Evolutionary conservation across 75 land plant species (phyloP).

Genomic region (Gnetum montanum): DNA sequence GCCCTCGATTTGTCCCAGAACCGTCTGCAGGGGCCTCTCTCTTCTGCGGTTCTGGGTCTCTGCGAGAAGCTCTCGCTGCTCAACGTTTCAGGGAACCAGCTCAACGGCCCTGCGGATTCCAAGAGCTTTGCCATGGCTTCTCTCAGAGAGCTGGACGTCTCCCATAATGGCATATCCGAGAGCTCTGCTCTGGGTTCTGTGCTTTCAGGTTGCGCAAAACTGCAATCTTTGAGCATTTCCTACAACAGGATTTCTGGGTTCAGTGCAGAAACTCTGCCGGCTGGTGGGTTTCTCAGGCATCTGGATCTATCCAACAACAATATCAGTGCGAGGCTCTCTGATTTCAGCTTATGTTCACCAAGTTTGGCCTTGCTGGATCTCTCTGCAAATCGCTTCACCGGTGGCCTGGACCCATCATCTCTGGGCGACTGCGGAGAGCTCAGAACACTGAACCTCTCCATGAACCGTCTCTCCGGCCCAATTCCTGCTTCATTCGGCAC

Average conservation of each 20-base stretch:
- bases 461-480: conserved; percentile 1
- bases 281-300: neutral
- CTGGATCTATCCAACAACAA: conserved; percentile 26
- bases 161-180: conserved; percentile 2
- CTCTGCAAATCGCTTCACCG: conserved; percentile 7
- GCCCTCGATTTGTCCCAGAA: conserved; percentile 7
- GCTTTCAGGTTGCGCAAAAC: neutral
- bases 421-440: conserved; percentile 11
- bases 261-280: neutral
- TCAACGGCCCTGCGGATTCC: neutral
- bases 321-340: conserved; percentile 14
- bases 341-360: conserved; percentile 1
- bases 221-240: conserved; percentile 4
- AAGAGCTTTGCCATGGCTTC: conserved; percentile 4
- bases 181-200: neutral
- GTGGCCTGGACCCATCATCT: conserved; percentile 11
- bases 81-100: neutral
- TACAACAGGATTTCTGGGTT: conserved; percentile 5
- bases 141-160: neutral
- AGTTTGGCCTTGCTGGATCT: conserved; percentile 7
- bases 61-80: neutral
- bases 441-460: conserved; percentile 5
- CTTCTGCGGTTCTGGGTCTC: conserved; percentile 1
- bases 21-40: conserved; percentile 3
- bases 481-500: conserved; percentile 20